Base-by-base conservation (phyloP, 208 protist species). In the Trypanosoma scelopori region DNA sequence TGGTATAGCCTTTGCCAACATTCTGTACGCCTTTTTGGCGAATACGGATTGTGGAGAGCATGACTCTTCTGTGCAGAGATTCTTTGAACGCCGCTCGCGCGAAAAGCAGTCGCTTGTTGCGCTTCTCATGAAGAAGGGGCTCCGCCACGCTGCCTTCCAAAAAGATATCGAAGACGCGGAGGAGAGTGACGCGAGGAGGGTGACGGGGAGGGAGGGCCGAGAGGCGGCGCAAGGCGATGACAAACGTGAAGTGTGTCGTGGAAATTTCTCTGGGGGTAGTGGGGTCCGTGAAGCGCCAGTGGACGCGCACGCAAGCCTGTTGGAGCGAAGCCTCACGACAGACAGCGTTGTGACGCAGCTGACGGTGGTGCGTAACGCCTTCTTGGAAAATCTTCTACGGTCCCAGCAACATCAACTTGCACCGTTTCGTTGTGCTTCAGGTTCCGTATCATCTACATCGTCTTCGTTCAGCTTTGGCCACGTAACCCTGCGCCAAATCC, bases 1-100 rank as follows among this genome's bases (percentile, higher is more conserved):
- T 18, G 69, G 69, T 57, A 68, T 63, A 46, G 53, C 69, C 47
- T 74, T 62, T 45, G 69, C 69, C 1, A 74, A 74, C 47, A 74
- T 74, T 67, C 53, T 74, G n/a, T 68, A 68, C 57, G 42, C 59
- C 11, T 69, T 74, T 43, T 41, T 74, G 9, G 35, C 23, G 7
- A 16, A 25, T 20, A 55, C 64, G 25, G 69, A 74, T 58, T 52
- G 9, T 2, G 22, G 22, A 0, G 50, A 63, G 5, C 57, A 28
- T 43, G 53, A 58, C 16, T 50, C 5, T 4, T 74, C 61, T 13
- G 25, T 74, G 12, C 28, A 18, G 0, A 59, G 53, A 22, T 30
- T 74, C 7, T 59, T 74, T 41, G 37, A 48, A 30, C 25, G 23
- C 13, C 15, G 27, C 28, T 74, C 53, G 5, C 52, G 52, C 9